Percentiles rank a stretch among this genome's conserved stretches.
Evolutionary conservation across 352 stramenopile genomes (phyloP).

Genomic region (Blastocystis sp.): DNA sequence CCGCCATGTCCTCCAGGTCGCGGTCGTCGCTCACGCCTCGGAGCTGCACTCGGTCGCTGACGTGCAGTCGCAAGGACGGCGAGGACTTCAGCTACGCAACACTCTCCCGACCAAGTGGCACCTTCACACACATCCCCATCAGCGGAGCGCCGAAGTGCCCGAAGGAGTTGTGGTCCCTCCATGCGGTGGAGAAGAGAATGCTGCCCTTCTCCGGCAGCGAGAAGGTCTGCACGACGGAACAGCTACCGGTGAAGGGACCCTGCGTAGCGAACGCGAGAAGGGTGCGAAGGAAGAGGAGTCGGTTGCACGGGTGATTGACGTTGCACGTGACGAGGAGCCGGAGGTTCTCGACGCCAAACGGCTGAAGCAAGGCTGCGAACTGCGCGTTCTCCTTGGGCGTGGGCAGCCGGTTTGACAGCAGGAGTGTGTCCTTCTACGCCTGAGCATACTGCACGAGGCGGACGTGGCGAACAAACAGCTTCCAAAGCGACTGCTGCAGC

Average conservation of each 20-base stretch:
- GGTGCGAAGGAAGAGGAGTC: constrained; percentile 28
- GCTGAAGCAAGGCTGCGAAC: background rate
- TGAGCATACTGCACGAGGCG: background rate
- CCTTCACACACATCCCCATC: constrained; percentile 6
- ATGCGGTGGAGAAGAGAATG: constrained; percentile 43
- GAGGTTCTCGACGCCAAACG: constrained; percentile 1
- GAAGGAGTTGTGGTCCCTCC: constrained; percentile 34
- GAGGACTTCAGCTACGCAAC: constrained; percentile 1
- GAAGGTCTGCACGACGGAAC: constrained; percentile 12
- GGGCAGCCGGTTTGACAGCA: background rate
- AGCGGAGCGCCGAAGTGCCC: constrained; percentile 46
- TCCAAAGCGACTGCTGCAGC: constrained; percentile 17
- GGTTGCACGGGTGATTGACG: background rate
- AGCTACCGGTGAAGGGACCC: background rate
- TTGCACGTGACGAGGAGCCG: background rate
- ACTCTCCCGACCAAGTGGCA: background rate
- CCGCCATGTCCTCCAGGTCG: background rate
- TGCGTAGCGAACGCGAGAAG: background rate
- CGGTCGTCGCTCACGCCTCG: constrained; percentile 22
- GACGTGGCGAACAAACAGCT: background rate
- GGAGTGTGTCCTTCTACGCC: background rate
- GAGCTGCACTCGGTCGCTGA: background rate
- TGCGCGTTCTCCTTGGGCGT: background rate
- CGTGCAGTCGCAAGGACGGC: background rate
- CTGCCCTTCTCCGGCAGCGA: background rate